Percentiles rank a stretch among this genome's conserved stretches.
These are phyloP conservation scores for Aquilaria malaccensis DNA, from an alignment of 345 rosid species.

Conservation along the genomic window DNA sequence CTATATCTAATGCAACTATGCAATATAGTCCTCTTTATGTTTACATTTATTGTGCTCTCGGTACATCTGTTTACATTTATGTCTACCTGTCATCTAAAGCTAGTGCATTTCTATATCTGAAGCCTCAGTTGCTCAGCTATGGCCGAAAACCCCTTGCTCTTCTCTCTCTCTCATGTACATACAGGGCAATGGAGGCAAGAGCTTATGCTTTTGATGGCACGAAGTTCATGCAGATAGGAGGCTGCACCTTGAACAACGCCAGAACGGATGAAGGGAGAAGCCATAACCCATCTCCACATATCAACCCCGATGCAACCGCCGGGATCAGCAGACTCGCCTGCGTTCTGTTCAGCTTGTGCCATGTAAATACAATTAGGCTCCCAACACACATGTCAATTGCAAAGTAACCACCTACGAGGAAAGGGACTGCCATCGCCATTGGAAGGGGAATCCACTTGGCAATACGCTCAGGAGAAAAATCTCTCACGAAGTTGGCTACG, in stretches of 20 bases:
- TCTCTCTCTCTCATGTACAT: too few species aligned
- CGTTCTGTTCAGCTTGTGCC: slow-evolving; percentile 46
- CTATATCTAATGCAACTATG: too few species aligned
- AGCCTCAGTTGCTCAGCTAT: too few species aligned
- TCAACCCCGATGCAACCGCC: slow-evolving; percentile 86
- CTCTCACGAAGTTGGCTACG: slow-evolving; percentile 58
- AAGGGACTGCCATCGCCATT: slow-evolving; percentile 98
- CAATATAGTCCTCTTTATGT: too few species aligned
- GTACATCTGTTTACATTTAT: too few species aligned
- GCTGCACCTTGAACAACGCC: slow-evolving; percentile 57
- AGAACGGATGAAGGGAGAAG: slow-evolving; percentile 78
- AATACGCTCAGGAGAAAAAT: slow-evolving; percentile 33
- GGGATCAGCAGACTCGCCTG: slow-evolving; percentile 67
- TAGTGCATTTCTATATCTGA: too few species aligned
- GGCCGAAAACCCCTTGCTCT: too few species aligned
- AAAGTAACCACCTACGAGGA: slow-evolving; percentile 83
- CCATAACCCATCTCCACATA: slow-evolving; percentile 95
- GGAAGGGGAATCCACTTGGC: slow-evolving; percentile 86
- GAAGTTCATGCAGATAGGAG: slow-evolving; percentile 85
- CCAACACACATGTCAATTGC: slow-evolving; percentile 84
- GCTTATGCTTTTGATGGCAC: slow-evolving; percentile 5
- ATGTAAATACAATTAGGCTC: slow-evolving; percentile 45
- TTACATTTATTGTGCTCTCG: too few species aligned
- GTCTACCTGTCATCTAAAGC: too few species aligned
- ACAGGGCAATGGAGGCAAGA: too few species aligned